Base-by-base conservation (phyloP, 495 filamentous ascomycete species). In the Terfezia boudieri region DNA sequence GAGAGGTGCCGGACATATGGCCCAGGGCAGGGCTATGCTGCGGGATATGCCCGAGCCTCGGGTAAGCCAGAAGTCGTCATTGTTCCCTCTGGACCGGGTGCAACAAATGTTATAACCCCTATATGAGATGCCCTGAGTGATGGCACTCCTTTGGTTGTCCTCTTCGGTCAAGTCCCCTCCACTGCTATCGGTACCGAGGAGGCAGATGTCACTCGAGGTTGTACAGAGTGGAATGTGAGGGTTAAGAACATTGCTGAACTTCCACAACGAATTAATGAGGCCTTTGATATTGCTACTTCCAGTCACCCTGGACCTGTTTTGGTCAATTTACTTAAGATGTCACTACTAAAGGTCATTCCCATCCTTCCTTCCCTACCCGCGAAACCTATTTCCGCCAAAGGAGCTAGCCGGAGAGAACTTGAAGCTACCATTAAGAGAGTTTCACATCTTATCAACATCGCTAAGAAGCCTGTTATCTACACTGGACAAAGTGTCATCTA, bases 181-280 rank as follows among this genome's bases (percentile, higher is more conserved):
- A 72, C 67, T 16, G 78, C 78, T 37, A 85, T 86, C 66, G 83
- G 82, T 54, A 83, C 78, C 56, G 82, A 86, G 63, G 82, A 86
- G 65, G 81, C 82, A 20, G 82, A 86, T 64, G 76, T 84, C 50
- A 69, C 84, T 46, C 71, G 82, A 58, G 73, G 82, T 26, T 86
- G 82, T 68, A 86, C 82, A 52, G 85, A 86, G 71, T 86, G 82
- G 82, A 86, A 86, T 57, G 81, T 85, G 37, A 84, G 85, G 82
- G 77, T 84, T 50, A 84, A 83, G 74, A 79, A 77, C 61, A 72
- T 83, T 51, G 82, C 82, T 37, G 82, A 86, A 64, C 67, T 86
- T 48, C 82, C 82, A 12, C 71, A 77, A 48, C 70, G 82, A 49
- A 86, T 86, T 60, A 85, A 85, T 61, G 82, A 86, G 66, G 82